phyloP scores from a whole-genome alignment of 2,329 filamentous ascomycete species.

The Penicillium oxalicum region DNA sequence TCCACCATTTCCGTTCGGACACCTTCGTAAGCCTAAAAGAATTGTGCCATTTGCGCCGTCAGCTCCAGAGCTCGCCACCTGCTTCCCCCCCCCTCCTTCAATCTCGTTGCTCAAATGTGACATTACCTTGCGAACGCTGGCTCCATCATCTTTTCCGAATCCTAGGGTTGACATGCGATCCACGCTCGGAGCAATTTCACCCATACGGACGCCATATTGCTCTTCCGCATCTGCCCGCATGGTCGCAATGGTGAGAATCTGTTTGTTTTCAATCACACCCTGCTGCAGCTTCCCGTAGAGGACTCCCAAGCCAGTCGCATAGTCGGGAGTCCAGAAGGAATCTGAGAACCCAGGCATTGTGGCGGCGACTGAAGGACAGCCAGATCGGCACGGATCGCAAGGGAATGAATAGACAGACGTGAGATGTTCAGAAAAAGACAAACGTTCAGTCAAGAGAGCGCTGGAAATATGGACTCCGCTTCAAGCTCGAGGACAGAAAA shows the following conservation, averaged over 20 bases:
- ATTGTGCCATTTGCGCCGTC: background rate
- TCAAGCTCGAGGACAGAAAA: no score
- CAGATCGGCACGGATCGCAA: background rate
- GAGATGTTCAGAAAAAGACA: background rate
- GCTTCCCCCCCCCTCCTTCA: no score
- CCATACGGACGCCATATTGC: constrained; percentile 71
- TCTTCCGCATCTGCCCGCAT: constrained; percentile 96
- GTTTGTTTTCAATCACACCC: constrained; percentile 89
- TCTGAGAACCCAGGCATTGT: constrained; percentile 85
- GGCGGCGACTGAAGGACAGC: constrained; percentile 9
- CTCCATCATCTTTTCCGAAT: constrained; percentile 87
- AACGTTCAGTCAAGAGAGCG: background rate
- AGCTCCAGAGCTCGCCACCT: background rate
- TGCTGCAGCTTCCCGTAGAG: constrained; percentile 96
- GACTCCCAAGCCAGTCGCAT: constrained; percentile 90
- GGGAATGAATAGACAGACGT: background rate
- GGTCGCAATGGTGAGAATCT: constrained; percentile 83
- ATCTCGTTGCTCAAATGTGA: background rate
- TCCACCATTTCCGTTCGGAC: constrained; percentile 89
- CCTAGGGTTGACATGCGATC: constrained; percentile 71
- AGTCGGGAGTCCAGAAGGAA: constrained; percentile 97
- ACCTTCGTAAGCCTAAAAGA: constrained; percentile 76
- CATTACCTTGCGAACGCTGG: constrained; percentile 87
- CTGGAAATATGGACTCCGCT: background rate
- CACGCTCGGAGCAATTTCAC: constrained; percentile 72